Conservation (phyloP, 371 early-diverging fungal genomes). For the Apophysomyces ossiformis region DNA sequence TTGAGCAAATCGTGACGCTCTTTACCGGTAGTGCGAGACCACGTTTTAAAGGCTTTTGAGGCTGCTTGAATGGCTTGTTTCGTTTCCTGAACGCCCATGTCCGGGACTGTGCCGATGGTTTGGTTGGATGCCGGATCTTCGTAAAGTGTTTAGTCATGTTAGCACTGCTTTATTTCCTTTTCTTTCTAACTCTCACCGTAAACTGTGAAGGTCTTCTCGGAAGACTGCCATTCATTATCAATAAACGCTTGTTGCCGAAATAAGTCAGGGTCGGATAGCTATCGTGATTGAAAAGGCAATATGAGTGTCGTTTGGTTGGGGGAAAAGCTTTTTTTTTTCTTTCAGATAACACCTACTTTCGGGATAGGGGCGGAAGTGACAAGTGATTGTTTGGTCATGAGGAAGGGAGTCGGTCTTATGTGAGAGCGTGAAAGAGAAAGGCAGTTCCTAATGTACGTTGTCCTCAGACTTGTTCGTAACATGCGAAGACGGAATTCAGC, state of each 20-base stretch:
- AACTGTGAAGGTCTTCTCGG: conserved; percentile 52
- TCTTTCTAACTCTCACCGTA: conserved; percentile 27
- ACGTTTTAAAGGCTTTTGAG: conserved; percentile 58
- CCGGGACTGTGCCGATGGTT: conserved; percentile 69
- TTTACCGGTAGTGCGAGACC: conserved; percentile 70
- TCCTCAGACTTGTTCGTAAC: not conserved
- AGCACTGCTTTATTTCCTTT: not conserved
- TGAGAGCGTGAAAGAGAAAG: not conserved
- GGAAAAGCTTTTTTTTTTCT: not conserved
- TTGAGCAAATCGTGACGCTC: conserved; percentile 65
- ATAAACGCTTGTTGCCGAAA: conserved; percentile 58
- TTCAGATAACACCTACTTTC: conserved; percentile 27
- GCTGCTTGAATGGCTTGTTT: conserved; percentile 67
- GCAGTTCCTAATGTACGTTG: not conserved
- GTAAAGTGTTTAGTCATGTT: not conserved
- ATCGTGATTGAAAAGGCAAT: not conserved
- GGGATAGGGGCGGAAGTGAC: conserved; percentile 34
- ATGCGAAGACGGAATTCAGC: not conserved
- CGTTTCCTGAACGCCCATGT: conserved; percentile 68
- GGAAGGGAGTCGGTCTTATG: not conserved
- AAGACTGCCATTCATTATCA: conserved; percentile 59
- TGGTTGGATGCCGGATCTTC: conserved; percentile 72
- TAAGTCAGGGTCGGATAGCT: conserved; percentile 60
- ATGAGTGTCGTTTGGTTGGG: too few relatives aligned
- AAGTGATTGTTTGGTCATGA: conserved; percentile 15